Evolutionary conservation across 2,329 filamentous ascomycete genomes (phyloP).

Genomic region (Hypoxylon sp.): DNA sequence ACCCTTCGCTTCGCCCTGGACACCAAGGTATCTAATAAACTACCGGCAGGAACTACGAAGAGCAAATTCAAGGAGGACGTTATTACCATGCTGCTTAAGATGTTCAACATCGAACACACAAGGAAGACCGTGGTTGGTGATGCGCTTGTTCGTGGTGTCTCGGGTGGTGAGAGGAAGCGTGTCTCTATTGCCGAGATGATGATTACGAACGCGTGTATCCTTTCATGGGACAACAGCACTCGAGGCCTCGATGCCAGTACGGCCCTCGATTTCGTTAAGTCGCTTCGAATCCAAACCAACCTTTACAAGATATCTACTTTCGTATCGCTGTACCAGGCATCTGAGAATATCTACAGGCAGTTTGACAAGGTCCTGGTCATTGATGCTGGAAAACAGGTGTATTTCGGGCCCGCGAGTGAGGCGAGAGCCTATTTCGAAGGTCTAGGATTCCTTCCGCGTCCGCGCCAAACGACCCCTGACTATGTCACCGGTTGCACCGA

Average conservation of each 20-base stretch:
- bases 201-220: slow-evolving; percentile 77
- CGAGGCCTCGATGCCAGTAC: slow-evolving; percentile 77
- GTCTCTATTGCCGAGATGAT: slow-evolving; percentile 88
- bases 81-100: slow-evolving; percentile 80
- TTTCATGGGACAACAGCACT: slow-evolving; percentile 82
- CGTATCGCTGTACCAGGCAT: slow-evolving; percentile 88
- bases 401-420: slow-evolving; percentile 76
- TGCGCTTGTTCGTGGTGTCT: slow-evolving; percentile 82
- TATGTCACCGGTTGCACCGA: slow-evolving; percentile 87
- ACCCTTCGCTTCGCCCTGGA: slow-evolving; percentile 88
- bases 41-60: slow-evolving; percentile 79
- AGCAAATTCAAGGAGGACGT: slow-evolving; percentile 82
- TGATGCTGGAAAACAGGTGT: slow-evolving; percentile 80
- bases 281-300: slow-evolving; percentile 83
- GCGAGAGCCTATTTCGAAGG: slow-evolving; percentile 81
- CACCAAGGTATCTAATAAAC: slow-evolving; percentile 85
- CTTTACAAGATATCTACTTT: slow-evolving; percentile 88
- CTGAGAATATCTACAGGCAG: slow-evolving; percentile 81
- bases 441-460: slow-evolving; percentile 80
- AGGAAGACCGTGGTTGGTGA: slow-evolving; percentile 87
- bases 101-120: slow-evolving; percentile 96
- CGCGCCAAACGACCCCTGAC: slow-evolving; percentile 83
- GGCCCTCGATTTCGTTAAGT: slow-evolving; percentile 75
- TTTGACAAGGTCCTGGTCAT: slow-evolving; percentile 91
- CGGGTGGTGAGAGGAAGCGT: slow-evolving; percentile 82